phyloP scores from a whole-genome alignment of 1,284 basidiomycete genomes.

The Irpex lacteus region DNA sequence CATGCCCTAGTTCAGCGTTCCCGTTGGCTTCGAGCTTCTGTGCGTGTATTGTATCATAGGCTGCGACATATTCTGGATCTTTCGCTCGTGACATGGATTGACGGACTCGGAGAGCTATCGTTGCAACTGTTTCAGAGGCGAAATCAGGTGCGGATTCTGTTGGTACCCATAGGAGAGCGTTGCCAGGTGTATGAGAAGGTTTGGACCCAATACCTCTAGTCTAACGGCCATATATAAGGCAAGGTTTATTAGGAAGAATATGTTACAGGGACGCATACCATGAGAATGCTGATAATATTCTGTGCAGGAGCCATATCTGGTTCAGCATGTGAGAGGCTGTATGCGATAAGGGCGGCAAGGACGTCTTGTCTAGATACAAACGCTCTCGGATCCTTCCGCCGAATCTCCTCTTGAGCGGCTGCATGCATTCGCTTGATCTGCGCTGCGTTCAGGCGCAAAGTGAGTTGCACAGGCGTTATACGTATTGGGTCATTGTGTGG shows the following conservation, averaged over 20 bases:
- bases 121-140: slow-evolving; percentile 6
- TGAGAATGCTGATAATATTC: slow-evolving; percentile 13
- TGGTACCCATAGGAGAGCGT: slow-evolving; percentile 10
- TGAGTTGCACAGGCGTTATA: slow-evolving; percentile 8
- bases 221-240: neutral
- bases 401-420: neutral
- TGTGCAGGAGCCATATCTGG: slow-evolving; percentile 10
- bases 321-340: slow-evolving; percentile 12
- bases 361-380: slow-evolving; percentile 16
- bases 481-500: slow-evolving; percentile 8
- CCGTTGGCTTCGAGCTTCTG: slow-evolving; percentile 1
- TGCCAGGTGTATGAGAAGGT: slow-evolving; percentile 4
- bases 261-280: slow-evolving; percentile 7
- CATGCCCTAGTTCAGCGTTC: slow-evolving; percentile 6
- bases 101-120: slow-evolving; percentile 9
- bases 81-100: slow-evolving; percentile 2
- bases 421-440: slow-evolving; percentile 12
- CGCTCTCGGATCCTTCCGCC: neutral
- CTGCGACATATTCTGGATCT: slow-evolving; percentile 11
- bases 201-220: slow-evolving; percentile 6
- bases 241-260: neutral
- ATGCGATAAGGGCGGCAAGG: slow-evolving; percentile 16
- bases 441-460: slow-evolving; percentile 12
- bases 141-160: slow-evolving; percentile 7
- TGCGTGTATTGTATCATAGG: slow-evolving; percentile 6